Evolutionary conservation across 768 basidiomycete species (phyloP).

Genomic region (Ramaria sp.): DNA sequence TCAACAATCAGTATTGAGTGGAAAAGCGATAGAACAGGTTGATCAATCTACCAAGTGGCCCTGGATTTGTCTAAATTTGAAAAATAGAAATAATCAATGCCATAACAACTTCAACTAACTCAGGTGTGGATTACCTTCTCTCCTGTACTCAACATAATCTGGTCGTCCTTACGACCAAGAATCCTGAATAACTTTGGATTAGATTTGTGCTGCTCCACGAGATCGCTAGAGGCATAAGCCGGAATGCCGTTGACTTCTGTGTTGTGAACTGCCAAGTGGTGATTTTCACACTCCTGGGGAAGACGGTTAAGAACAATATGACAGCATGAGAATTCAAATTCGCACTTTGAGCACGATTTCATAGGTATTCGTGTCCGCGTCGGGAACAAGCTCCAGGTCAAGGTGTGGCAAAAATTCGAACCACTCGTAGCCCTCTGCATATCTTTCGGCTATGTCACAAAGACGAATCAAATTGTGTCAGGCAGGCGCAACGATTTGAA

Average conservation of each 20-base stretch:
- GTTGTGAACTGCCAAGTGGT: conserved; percentile 15
- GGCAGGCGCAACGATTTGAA: neutral
- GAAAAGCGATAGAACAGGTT: neutral
- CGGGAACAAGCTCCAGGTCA: conserved; percentile 20
- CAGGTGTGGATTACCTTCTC: conserved; percentile 23
- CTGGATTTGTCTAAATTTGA: conserved; percentile 12
- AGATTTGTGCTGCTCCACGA: neutral
- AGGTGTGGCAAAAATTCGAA: conserved; percentile 18
- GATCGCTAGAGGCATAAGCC: conserved; percentile 27
- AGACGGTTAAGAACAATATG: neutral
- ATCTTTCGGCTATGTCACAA: neutral
- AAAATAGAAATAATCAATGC: neutral
- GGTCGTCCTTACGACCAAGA: conserved; percentile 28
- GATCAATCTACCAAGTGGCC: conserved; percentile 18
- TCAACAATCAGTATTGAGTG: neutral
- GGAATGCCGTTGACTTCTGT: conserved; percentile 20
- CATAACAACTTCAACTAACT: neutral
- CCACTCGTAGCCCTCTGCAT: conserved; percentile 26
- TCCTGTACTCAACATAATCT: conserved; percentile 32
- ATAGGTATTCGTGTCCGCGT: conserved; percentile 25
- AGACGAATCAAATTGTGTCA: neutral
- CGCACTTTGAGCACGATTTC: conserved; percentile 16
- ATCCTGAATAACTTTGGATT: conserved; percentile 14
- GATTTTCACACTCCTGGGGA: too few relatives aligned
- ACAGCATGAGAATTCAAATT: neutral